Conservation (phyloP, 2,329 filamentous ascomycete species). For the Claviceps sp. region DNA sequence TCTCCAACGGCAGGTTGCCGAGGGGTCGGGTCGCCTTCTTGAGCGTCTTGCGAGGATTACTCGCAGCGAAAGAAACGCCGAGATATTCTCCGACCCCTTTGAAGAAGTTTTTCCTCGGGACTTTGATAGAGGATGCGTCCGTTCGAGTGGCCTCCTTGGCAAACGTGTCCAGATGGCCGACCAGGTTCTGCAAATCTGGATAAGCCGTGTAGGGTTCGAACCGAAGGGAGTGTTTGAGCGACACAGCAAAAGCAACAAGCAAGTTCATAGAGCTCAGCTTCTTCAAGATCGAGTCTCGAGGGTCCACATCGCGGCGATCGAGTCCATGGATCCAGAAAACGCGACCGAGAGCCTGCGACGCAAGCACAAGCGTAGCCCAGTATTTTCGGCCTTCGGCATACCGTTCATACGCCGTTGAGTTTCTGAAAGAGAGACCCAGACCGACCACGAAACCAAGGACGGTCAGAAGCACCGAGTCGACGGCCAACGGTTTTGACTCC, state of each 20-base stretch:
- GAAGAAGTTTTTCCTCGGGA: conserved; percentile 36
- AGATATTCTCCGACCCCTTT: conserved; percentile 60
- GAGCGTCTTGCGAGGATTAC: conserved; percentile 65
- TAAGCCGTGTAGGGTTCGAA: conserved; percentile 74
- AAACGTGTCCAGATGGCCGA: conserved; percentile 63
- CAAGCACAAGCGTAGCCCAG: conserved; percentile 48
- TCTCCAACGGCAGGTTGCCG: conserved; percentile 74
- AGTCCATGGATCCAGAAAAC: conserved; percentile 72
- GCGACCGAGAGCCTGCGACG: conserved; percentile 55
- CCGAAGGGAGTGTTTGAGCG: conserved; percentile 70
- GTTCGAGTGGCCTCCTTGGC: conserved; percentile 40
- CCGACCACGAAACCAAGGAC: conserved; percentile 73
- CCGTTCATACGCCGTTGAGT: conserved; percentile 64
- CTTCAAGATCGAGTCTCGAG: conserved; percentile 53
- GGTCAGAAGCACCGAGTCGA: conserved; percentile 44
- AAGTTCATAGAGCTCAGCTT: conserved; percentile 69
- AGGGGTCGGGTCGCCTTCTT: conserved; percentile 61
- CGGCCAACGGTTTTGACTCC: conserved; percentile 28
- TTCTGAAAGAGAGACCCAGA: conserved; percentile 65
- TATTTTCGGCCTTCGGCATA: conserved; percentile 51
- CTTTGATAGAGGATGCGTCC: conserved; percentile 19
- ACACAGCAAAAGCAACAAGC: conserved; percentile 60
- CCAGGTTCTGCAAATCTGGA: conserved; percentile 55
- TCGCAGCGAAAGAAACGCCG: conserved; percentile 61
- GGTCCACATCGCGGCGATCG: conserved; percentile 33